Evolutionary conservation across 106 monocot species (phyloP), one percentile per base, ranked within the genome.

Genomic region (Dioscorea alata): DNA sequence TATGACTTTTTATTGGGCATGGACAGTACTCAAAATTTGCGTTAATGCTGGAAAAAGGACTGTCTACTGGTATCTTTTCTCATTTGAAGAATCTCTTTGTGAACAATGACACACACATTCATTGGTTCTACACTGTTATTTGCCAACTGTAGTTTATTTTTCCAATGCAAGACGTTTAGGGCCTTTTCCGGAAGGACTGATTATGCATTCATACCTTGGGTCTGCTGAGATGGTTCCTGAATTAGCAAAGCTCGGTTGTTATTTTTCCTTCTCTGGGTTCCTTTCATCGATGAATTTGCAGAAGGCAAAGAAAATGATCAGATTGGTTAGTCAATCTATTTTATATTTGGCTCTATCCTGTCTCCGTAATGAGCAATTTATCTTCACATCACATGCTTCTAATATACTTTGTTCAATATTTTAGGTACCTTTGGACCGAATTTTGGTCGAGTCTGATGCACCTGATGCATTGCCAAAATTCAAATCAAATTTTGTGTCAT

Each of bases 141-240:
- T 34, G 60, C 8, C 23, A 22, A 23, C 42, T 60, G 60, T 60
- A 23, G 23, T 19, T 60, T 60, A 13, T 17, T 8, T 48, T 67
- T 69, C 35, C 8, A 23, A 76, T 50, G 19, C 21, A 76, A 94
- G 90, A 69, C 24, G 48, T 22, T 67, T 35, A 4, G 99, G 99
- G 33, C 90, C 93, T 63, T 99, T 93, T 72, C 87, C 93, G 49
- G 84, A 78, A 57, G 90, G 93, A 63, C 68, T 83, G 12, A 78
- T 99, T 79, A 69, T 99, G 32, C 99, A 99, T 78, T 99, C 99
- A 23, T 99, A 88, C 73, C 32, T 93, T n/a, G 93, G 99, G 60
- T 90, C 93, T 70, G 85, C 90, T 59, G 99, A 99, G 69, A 87
- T 93, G 85, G 87, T 99, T 42, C 28, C 99, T 24, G 79, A 49